Percentiles rank a stretch among this genome's conserved stretches.
These are phyloP conservation scores for Scutellaria galericulata DNA, from an alignment of 257 asterid species.

Conservation along the genomic window DNA sequence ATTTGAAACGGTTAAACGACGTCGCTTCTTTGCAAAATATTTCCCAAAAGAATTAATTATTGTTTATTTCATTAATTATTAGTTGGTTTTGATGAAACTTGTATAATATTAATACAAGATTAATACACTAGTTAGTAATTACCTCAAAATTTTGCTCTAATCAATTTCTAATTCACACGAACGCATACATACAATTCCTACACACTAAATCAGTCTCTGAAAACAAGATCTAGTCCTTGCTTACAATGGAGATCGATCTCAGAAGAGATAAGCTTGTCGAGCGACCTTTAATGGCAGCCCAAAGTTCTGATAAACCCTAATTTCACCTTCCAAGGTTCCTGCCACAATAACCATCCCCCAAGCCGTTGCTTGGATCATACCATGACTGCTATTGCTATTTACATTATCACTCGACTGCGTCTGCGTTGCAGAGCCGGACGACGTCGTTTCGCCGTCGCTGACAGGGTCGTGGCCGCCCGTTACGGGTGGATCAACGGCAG, in stretches of 20 bases:
- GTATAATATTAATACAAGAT: no score
- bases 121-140: no score
- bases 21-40: not conserved
- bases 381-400: constrained; percentile 39
- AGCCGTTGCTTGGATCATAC: constrained; percentile 66
- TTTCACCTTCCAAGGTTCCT: constrained; percentile 73
- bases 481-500: constrained; percentile 36
- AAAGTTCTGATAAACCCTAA: constrained; percentile 80
- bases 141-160: no score
- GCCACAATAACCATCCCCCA: constrained; percentile 90
- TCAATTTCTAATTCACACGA: no score
- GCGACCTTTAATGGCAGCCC: constrained; percentile 66
- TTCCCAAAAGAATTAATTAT: no score
- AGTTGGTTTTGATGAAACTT: no score
- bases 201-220: not conserved
- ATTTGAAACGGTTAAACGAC: constrained; percentile 29
- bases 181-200: not conserved
- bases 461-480: constrained; percentile 37
- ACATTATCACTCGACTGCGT: constrained; percentile 39
- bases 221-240: no score
- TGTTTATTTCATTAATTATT: no score
- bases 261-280: constrained; percentile 45
- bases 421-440: constrained; percentile 30
- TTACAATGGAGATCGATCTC: constrained; percentile 3
- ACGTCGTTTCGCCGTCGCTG: constrained; percentile 39